phyloP scores from a whole-genome alignment of 495 filamentous ascomycete genomes.

The Aspergillus hancockii region DNA sequence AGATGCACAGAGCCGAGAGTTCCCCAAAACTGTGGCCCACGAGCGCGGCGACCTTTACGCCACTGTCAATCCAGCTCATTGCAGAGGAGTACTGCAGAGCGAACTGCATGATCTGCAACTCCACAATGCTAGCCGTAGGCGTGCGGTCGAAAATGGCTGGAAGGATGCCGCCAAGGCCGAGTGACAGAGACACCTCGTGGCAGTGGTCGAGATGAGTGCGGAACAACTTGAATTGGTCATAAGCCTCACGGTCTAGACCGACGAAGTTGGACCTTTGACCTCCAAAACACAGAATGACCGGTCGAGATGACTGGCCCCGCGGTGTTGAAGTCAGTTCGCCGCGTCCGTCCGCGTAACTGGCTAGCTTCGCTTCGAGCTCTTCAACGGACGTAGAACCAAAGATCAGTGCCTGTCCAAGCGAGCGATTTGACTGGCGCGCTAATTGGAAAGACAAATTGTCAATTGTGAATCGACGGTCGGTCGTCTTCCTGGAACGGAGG shows the following conservation, averaged over 20 bases:
- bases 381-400: not conserved
- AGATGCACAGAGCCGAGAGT: slow-evolving; percentile 48
- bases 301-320: slow-evolving; percentile 8
- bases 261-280: slow-evolving; percentile 47
- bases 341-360: too few species aligned
- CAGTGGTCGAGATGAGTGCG: not conserved
- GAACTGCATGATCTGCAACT: slow-evolving; percentile 46
- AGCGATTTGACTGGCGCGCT: not conserved
- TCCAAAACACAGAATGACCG: slow-evolving; percentile 54
- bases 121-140: slow-evolving; percentile 37
- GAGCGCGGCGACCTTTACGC: slow-evolving; percentile 37
- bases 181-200: slow-evolving; percentile 22
- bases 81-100: slow-evolving; percentile 53
- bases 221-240: not conserved
- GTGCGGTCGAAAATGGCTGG: slow-evolving; percentile 46
- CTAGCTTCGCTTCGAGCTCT: not conserved
- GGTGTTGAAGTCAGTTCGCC: too few species aligned
- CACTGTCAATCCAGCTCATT: slow-evolving; percentile 50
- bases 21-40: slow-evolving; percentile 60
- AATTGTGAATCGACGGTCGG: not conserved
- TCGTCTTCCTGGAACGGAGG: not conserved
- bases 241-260: slow-evolving; percentile 30
- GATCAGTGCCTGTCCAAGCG: not conserved
- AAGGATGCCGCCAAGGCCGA: slow-evolving; percentile 35
- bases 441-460: not conserved